Base-by-base conservation (phyloP, 805 yeast species). In the Pichia nakasei region DNA sequence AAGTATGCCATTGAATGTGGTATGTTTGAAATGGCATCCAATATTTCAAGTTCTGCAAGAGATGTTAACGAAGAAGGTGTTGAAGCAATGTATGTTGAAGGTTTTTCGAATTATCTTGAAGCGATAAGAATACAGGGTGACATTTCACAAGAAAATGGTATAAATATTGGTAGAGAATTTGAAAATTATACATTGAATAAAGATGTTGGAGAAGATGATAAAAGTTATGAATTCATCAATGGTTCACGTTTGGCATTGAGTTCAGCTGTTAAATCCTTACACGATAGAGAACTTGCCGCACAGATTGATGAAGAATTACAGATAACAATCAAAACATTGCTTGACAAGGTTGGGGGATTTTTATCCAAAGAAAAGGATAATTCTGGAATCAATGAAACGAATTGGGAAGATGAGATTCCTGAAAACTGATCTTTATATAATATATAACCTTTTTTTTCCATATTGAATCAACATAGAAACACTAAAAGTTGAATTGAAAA, bases 51-150 rank as follows among this genome's bases (percentile, higher is more conserved):
- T 17, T 72, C 73, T 22, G 70, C 82, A 17, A 81, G 82, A 53
- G 91, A 84, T 48, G 75, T 91, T 38, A 88, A 91, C 64, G 97
- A 91, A 54, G 82, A 80, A 53, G 78, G 86, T 48, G 68, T 86
- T 45, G 97, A 93, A 55, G 73, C 82, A 34, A 83, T 75, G 57
- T 93, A 93, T 59, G 66, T 88, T 50, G 94, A 86, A 56, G 94
- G 93, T 0, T 76, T 89, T 54, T 78, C 93, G 0, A 72, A 80
- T 55, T 60, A 78, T 49, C 63, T 84, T 42, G 60, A 65, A 17
- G 66, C 73, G n/a, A 66, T 70, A 19, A 49, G 58, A 39, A 40
- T 56, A n/a, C 68, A 64, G 45, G 55, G 55, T 34, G 38, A 40
- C 2, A 32, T 57, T 6, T 2, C 49, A 6, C 44, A 36, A 22